Conservation (phyloP, 2,329 filamentous ascomycete species). For the Venturia aucupariae region DNA sequence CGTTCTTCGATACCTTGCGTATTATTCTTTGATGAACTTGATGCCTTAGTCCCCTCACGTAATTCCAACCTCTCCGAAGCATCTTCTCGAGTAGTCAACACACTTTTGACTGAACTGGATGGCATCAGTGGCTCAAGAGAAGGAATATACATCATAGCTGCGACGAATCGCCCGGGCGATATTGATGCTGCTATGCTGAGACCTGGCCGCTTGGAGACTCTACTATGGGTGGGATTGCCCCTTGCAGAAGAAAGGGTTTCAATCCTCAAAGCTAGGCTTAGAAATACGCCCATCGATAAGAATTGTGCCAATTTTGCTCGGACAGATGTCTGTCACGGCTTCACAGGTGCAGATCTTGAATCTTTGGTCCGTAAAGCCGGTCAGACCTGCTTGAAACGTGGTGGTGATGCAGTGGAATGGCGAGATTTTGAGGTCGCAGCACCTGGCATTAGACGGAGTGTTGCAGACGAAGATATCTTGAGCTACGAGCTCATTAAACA, state of each 20-base stretch:
- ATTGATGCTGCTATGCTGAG: slow-evolving; percentile 94
- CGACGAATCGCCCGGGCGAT: slow-evolving; percentile 91
- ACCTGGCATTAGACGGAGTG: slow-evolving; percentile 38
- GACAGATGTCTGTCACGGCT: slow-evolving; percentile 60
- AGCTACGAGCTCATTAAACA: slow-evolving; percentile 47
- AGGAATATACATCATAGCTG: slow-evolving; percentile 89
- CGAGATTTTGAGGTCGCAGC: slow-evolving; percentile 38
- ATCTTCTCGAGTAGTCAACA: slow-evolving; percentile 84
- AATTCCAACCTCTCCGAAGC: slow-evolving; percentile 71
- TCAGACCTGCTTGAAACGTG: slow-evolving; percentile 44
- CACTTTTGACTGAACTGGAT: slow-evolving; percentile 87
- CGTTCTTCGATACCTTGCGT: slow-evolving; percentile 83
- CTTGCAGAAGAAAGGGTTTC: slow-evolving; percentile 70
- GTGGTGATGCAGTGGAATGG: slow-evolving; percentile 36
- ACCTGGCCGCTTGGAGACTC: slow-evolving; percentile 77
- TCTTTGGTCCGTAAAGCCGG: slow-evolving; percentile 51
- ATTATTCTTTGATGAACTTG: slow-evolving; percentile 96
- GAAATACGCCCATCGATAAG: slow-evolving; percentile 43
- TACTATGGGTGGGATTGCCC: slow-evolving; percentile 84
- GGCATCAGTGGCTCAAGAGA: slow-evolving; percentile 62
- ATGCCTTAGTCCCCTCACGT: slow-evolving; percentile 79
- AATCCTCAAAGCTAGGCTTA: slow-evolving; percentile 64
- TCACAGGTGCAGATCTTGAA: slow-evolving; percentile 61
- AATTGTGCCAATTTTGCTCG: slow-evolving; percentile 55
- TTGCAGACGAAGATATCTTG: slow-evolving; percentile 47